Evolutionary conservation across 768 basidiomycete genomes (phyloP).

Genomic region (Amanita pseudoporphyria): DNA sequence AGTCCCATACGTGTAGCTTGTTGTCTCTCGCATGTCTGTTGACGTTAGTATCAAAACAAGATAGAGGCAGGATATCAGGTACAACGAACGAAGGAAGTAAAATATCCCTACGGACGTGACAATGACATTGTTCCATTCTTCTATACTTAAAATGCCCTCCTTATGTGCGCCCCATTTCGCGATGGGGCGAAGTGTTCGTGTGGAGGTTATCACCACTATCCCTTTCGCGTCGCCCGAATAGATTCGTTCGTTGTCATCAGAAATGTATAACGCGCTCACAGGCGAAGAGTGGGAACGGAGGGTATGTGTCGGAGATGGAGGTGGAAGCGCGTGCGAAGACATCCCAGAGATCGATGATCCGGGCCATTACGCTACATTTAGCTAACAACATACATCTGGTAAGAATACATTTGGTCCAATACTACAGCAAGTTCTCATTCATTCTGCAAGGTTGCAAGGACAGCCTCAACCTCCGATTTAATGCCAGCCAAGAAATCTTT

Average conservation of each 20-base stretch:
- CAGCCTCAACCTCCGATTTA: conserved; percentile 28
- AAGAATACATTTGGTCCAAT: not conserved
- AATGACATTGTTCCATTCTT: conserved; percentile 58
- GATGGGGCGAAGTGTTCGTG: conserved; percentile 64
- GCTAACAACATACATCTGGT: too few relatives aligned
- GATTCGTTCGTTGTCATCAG: conserved; percentile 65
- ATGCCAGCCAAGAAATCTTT: conserved; percentile 33
- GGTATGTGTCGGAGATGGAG: conserved; percentile 61
- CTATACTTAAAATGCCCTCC: conserved; percentile 65
- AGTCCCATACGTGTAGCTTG: conserved; percentile 68
- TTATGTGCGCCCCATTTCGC: conserved; percentile 73
- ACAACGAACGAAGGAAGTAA: too few relatives aligned
- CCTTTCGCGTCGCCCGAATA: conserved; percentile 85
- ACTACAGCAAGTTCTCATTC: too few relatives aligned
- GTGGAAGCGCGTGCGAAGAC: conserved; percentile 17
- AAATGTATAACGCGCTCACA: conserved; percentile 52
- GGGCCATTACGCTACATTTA: too few relatives aligned
- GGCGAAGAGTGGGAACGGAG: conserved; percentile 65
- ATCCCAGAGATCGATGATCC: not conserved
- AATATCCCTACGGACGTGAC: conserved; percentile 58
- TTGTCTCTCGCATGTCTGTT: conserved; percentile 79
- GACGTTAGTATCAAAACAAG: too few relatives aligned
- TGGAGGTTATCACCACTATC: conserved; percentile 66
- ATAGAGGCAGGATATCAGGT: too few relatives aligned
- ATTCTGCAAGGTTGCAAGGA: not conserved